A percentile compares a stretch with the other conserved stretches of the same genome.
These are phyloP conservation scores for Calonectria honghensis DNA, from an alignment of 2,329 filamentous ascomycete species.

Conservation along the genomic window DNA sequence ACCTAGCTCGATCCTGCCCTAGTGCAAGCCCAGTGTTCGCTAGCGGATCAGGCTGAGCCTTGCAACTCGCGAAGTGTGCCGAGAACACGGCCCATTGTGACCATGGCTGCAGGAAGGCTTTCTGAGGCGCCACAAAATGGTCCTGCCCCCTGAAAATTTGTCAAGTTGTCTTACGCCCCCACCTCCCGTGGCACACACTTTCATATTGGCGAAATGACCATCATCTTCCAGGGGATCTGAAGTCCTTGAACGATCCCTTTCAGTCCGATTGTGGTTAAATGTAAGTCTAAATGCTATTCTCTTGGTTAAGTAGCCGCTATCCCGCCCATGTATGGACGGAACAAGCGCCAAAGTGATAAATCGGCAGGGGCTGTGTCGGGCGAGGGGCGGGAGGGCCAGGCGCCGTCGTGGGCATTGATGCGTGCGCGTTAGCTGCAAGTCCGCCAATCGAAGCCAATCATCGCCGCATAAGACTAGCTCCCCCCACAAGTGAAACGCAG, in stretches of 20 bases:
- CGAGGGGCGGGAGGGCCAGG: not conserved
- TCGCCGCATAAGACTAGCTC: too few species aligned
- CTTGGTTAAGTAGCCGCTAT: too few species aligned
- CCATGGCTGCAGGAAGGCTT: slow-evolving; percentile 17
- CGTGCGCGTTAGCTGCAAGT: not conserved
- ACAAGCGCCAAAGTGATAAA: not conserved
- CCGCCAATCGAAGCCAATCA: not conserved
- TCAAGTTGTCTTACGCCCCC: not conserved
- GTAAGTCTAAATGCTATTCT: too few species aligned
- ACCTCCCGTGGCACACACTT: not conserved
- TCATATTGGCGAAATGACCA: not conserved
- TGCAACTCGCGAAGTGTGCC: not conserved
- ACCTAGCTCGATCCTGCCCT: not conserved
- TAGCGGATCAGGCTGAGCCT: slow-evolving; percentile 6
- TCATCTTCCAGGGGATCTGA: not conserved
- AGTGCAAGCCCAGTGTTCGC: not conserved
- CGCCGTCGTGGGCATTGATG: not conserved
- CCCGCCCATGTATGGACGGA: not conserved
- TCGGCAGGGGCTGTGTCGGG: not conserved
- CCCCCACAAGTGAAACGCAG: not conserved
- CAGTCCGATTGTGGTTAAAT: too few species aligned
- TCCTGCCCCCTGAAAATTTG: not conserved
- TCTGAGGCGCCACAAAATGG: not conserved
- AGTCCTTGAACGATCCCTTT: not conserved
- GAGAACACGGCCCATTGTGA: not conserved